Base-by-base conservation (phyloP, 257 asterid species). In the Sherardia arvensis region DNA sequence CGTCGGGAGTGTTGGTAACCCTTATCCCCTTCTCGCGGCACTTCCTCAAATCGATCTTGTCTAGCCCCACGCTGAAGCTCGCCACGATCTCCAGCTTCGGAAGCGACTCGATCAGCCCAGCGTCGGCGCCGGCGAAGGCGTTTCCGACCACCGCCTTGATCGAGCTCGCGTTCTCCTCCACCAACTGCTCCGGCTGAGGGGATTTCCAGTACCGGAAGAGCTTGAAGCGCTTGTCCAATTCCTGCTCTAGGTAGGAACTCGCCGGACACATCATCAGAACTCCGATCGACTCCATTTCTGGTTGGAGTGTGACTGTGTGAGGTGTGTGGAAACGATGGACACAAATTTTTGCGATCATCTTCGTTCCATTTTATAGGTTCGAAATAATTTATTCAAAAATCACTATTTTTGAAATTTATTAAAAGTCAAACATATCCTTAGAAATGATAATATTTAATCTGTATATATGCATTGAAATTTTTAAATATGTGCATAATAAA, bases 1-100 rank as follows among this genome's bases (percentile, higher is more conserved):
- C 97, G 62, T 87, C 95, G 34, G 95, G 98, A 0, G 97, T 92
- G 74, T 83, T 81, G 8, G 95, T 81, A 67, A 91, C 98, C 88
- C 84, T 84, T 74, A 92, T 74, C 54, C 96, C 91, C 79, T 57
- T 85, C 65, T 87, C 96, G 73, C 66, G 75, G 14, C 96, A 92
- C 74, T 78, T 89, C 47, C 1, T 63, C 85, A 89, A 34, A 74
- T 92, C 99, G 14, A 92, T 77, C 68, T 84, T 89, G 59, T 92
- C 99, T 66, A 92, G 59, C 0, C 99, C 99, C 23, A 87, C 96
- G 73, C 96, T 87, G 65, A 67, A 85, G 63, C 78, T 75, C 66
- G 99, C 76, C 1, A 89, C 81, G 0, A 92, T 92, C 61, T 89
- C 96, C 32, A 92, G 76, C 22, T 74, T 71, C 17, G 99, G 97